Evolutionary conservation across 106 monocot genomes (phyloP), one percentile per base, ranked within the genome.

Genomic region (Hemerocallis citrina): DNA sequence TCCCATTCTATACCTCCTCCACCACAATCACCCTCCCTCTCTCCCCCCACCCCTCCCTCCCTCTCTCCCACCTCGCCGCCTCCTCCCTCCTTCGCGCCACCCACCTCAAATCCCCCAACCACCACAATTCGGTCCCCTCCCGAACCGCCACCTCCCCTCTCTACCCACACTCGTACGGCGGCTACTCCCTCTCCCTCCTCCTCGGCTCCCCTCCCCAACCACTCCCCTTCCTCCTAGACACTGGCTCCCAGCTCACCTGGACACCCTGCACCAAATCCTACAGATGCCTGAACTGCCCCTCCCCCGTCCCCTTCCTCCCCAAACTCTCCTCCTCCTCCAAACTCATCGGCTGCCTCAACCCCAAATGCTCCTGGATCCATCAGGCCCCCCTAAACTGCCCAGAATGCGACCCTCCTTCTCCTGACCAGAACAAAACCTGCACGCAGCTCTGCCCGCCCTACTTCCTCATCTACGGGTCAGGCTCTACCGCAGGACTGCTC

Each of bases 401-500:
- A 3, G 31, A 67, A 10, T 74, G 75, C 68, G n/a, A n/a, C n/a
- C 54, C 62, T 3, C 30, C 58, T 54, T 45, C 66, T 39, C 57
- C 59, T 28, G 31, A 45, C 12, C n/a, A n/a, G n/a, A n/a, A n/a
- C n/a, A n/a, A n/a, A n/a, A 44, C 63, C 34, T 73, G 68, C 60
- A 20, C 74, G 34, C 16, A 34, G 38, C 35, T 77, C 41, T 85
- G 93, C 74, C 85, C 89, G 0, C 89, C 93, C 9, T 94, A 95
- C 62, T 3, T 67, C 21, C 6, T 95, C 44, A 7, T 86, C 39
- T 95, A 95, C 52, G 80, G 86, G 9, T 83, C 86, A 30, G 89
- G 94, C 7, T 89, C 89, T 61, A 95, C 94, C 17, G 83, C 79
- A 6, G 89, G 94, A 2, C 31, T 95, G 10, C 71, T 94, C 28